Evolutionary conservation across 805 yeast species (phyloP).

Genomic region (Pichia cabralensis): DNA sequence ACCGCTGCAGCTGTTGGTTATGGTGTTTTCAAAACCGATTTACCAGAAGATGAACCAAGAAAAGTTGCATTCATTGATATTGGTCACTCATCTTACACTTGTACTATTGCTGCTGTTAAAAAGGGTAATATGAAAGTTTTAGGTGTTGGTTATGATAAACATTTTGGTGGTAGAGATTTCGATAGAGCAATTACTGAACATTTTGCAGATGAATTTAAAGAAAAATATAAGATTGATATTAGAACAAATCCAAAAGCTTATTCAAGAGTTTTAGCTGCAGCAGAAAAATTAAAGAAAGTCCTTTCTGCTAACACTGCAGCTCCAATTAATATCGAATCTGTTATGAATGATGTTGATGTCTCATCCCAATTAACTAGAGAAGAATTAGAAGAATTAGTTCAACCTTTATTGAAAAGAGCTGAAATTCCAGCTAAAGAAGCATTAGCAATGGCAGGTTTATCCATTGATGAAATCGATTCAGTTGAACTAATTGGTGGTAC

Average conservation of each 20-base stretch:
- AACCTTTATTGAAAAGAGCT: constrained; percentile 72
- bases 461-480: constrained; percentile 69
- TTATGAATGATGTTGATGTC: constrained; percentile 95
- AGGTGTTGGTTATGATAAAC: constrained; percentile 88
- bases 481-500: constrained; percentile 97
- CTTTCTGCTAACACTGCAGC: constrained; percentile 92
- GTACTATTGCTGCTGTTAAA: constrained; percentile 81
- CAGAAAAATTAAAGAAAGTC: constrained; percentile 92
- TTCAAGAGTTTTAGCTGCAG: constrained; percentile 82
- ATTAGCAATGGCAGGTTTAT: constrained; percentile 66
- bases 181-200: constrained; percentile 91
- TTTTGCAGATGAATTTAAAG: constrained; percentile 86
- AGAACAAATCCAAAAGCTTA: constrained; percentile 88
- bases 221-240: constrained; percentile 89
- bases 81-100: constrained; percentile 94
- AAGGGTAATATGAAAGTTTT: constrained; percentile 92
- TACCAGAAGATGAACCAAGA: constrained; percentile 89
- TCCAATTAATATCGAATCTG: constrained; percentile 90
- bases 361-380: constrained; percentile 82
- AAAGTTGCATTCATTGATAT: constrained; percentile 90
- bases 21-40: constrained; percentile 95
- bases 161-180: constrained; percentile 97
- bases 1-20: constrained; percentile 99
- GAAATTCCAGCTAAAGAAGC: constrained; percentile 74
- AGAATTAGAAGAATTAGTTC: constrained; percentile 81